These are phyloP conservation scores for Pistacia atlantica DNA, from an alignment of 345 rosid genomes.

Conservation along the genomic window DNA sequence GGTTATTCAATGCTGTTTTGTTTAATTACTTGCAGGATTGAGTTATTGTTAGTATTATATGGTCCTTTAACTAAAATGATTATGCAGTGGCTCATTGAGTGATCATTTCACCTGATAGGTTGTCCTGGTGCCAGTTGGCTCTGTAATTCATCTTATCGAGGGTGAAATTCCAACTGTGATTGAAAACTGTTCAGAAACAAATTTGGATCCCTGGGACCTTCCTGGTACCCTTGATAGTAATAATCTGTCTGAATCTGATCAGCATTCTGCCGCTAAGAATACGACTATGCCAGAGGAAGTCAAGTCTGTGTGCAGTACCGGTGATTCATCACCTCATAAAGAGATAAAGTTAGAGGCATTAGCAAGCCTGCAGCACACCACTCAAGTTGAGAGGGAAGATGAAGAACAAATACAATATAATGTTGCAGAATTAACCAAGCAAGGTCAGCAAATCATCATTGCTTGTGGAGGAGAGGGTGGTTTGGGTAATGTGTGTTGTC, in stretches of 20 bases:
- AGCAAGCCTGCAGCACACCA: slow-evolving; percentile 22
- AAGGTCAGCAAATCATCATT: slow-evolving; percentile 67
- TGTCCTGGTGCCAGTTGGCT: slow-evolving; percentile 83
- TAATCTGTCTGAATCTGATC: slow-evolving; percentile 32
- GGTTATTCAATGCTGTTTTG: slow-evolving; percentile 38
- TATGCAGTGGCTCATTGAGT: background rate
- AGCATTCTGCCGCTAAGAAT: slow-evolving; percentile 23
- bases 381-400: slow-evolving; percentile 25
- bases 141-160: slow-evolving; percentile 78
- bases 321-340: slow-evolving; percentile 10
- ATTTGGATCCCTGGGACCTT: slow-evolving; percentile 92
- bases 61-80: background rate
- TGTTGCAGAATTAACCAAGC: slow-evolving; percentile 71
- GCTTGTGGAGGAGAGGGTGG: slow-evolving; percentile 93
- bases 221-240: slow-evolving; percentile 64
- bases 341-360: slow-evolving; percentile 21
- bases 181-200: slow-evolving; percentile 37
- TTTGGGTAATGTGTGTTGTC: slow-evolving; percentile 57
- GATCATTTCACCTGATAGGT: slow-evolving; percentile 40
- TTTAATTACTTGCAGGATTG: slow-evolving; percentile 9
- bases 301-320: slow-evolving; percentile 10
- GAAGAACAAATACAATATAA: slow-evolving; percentile 52
- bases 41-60: slow-evolving; percentile 15
- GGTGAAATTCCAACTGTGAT: slow-evolving; percentile 67
- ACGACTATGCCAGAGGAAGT: slow-evolving; percentile 25